Evolutionary conservation across 768 basidiomycete species (phyloP), one percentile per base, ranked within the genome.

Genomic region (Leccinum disarticulatum): DNA sequence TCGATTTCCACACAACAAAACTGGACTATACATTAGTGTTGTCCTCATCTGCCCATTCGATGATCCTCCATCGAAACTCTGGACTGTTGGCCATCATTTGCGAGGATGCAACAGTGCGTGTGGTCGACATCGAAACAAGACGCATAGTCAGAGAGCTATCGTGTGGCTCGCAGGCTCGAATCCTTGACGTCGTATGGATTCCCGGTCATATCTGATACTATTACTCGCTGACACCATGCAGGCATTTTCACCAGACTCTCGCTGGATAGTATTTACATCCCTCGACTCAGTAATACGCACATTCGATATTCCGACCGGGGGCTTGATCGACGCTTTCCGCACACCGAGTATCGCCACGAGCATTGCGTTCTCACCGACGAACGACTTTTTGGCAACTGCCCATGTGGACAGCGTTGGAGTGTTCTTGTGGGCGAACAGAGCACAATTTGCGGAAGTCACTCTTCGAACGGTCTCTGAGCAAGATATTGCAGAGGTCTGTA

Each of bases 381-480:
- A 91, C 57, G 97, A 98, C 73, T 98, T 99, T 77, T 76, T 99
- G 62, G 97, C 97, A 1, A 95, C 95, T 10, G 81, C 93, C 1
- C 97, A 99, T 71, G 87, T 97, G 6, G 95, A 97, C 65, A 94
- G 88, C 59, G 88, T 98, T 55, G 97, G 95, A 11, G 83, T 99
- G 2, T 95, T 90, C 73, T 82, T 99, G n/a, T 99, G 97, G 95
- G 93, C 95, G 13, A 98, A 99, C 74, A 87, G 94, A 52, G 94
- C 95, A 10, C 97, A 98, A 70, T 98, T 95, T 71, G 74, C 87
- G 0, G 91, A 96, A 60, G 83, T 97, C 17, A 80, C 93, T 2
- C 85, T 95, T 73, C 85, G 87, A 57, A 86, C 85, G 55, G 82
- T 98, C n/a, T 74, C 79, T 8, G 92, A 96, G 58, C 85, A 87